Evolutionary conservation across 2,329 filamentous ascomycete species (phyloP), one percentile per base, ranked within the genome.

Genomic region (Xylaria digitata): DNA sequence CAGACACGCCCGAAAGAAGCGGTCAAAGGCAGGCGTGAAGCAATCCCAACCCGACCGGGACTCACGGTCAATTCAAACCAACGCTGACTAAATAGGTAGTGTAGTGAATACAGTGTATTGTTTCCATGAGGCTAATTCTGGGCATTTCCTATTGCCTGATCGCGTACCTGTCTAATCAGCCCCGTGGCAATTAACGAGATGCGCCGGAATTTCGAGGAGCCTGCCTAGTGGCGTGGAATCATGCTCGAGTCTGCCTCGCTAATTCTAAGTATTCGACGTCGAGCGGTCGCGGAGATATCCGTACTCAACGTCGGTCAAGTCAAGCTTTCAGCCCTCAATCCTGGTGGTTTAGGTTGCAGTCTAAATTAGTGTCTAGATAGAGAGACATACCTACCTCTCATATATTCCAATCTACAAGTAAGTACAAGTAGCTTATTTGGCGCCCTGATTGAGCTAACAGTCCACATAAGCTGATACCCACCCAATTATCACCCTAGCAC

Each of bases 231-330:
- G 43, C 30, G 30, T 11, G 11, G 13, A 26, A 40, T 37, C 30
- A 48, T 59, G 43, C 19, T 37, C n/a, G 50, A 37, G n/a, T 54
- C 11, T 7, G 32, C 32, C 30, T 58, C 30, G 55, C 32, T 59
- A 40, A 49, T 19, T 32, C 34, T 37, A 26, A 26, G 26, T 26
- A 23, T n/a, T 59, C 23, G 26, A 21, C 11, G 9, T 53, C 50
- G 32, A 4, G 32, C 8, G n/a, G 32, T 21, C 34, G 46, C 23
- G 48, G 26, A 45, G 57, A 52, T 60, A 13, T 50, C 48, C 37
- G 15, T 23, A 50, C 21, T 45, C 21, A 60, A 60, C 23, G 11
- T 42, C 26, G 19, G 26, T 32, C 43, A 23, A 45, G 42, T 37
- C 55, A 58, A 37, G 30, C 42, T 23, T 21, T 48, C n/a, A 34